Evolutionary conservation across 768 basidiomycete genomes (phyloP), one percentile per base, ranked within the genome.

Genomic region (Pholiota conissans): DNA sequence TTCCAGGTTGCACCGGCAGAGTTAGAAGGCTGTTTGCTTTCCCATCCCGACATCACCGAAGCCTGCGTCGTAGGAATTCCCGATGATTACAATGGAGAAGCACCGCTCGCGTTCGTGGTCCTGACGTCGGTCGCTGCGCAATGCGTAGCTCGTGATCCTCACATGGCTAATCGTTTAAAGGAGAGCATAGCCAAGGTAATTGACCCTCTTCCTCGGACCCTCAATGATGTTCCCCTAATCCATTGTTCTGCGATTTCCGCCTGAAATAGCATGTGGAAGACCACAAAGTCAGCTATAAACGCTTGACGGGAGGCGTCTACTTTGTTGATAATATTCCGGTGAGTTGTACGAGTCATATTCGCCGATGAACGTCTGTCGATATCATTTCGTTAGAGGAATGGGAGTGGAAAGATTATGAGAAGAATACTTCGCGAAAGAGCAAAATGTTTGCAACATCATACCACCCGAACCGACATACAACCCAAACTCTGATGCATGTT

Each of bases 41-140:
- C 66, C 9, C 84, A 87, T 67, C 74, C 81, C 2, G 81, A 84
- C 61, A 75, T 88, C 20, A 70, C 74, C 2, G 88, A 88, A 58
- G 77, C 74, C 4, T 86, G 85, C 56, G 85, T 89, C 7, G 77
- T 89, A n/a, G 80, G 84, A 0, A 60, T 84, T 26, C 78, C 77
- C 3, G 81, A 90, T 61, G 83, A 84, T 0, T 84, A 78, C 47
- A 78, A 73, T 49, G 89, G 89, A 3, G 88, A 90, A 66, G 65
- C 86, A 3, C 88, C 88, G 0, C 65, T 84, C 57, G 89, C 86
- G 16, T 89, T 80, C 61, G 77, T 89, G 11, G 81, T 83, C 0
- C 76, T 86, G 5, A 74, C 71, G n/a, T 20, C 70, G 2, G 65
- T 71, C 14, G 76, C 78, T n/a, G 63, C 71, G 24, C 45, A 73